A percentile compares a stretch with the other conserved stretches of the same genome.
These are phyloP conservation scores for Suillus decipiens DNA, from an alignment of 768 basidiomycete genomes.

Conservation along the genomic window DNA sequence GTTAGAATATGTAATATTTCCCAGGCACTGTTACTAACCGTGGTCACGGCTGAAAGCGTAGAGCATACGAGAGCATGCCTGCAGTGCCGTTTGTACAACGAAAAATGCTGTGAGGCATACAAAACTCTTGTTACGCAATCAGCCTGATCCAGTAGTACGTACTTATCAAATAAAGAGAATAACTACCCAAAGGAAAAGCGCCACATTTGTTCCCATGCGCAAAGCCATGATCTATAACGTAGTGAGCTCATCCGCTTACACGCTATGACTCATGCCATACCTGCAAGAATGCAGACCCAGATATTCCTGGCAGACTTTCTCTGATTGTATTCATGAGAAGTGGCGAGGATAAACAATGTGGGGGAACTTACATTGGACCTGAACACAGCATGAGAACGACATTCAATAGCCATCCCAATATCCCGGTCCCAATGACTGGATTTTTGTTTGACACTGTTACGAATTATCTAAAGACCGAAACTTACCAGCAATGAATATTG, in stretches of 20 bases:
- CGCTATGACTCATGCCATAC: constrained; percentile 29
- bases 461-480: not conserved
- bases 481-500: constrained; percentile 58
- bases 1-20: constrained; percentile 6
- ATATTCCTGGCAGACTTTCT: constrained; percentile 65
- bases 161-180: not conserved
- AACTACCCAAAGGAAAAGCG: constrained; percentile 76
- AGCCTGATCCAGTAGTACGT: not conserved
- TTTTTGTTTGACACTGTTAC: constrained; percentile 2
- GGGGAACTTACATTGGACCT: constrained; percentile 59
- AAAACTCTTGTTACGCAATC: constrained; percentile 45
- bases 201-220: constrained; percentile 75
- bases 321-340: constrained; percentile 31
- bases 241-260: constrained; percentile 6
- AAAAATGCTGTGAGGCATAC: constrained; percentile 89
- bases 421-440: constrained; percentile 69
- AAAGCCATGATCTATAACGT: constrained; percentile 64
- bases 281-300: constrained; percentile 73
- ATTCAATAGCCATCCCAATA: constrained; percentile 86
- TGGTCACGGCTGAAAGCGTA: constrained; percentile 86
- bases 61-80: constrained; percentile 79
- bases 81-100: constrained; percentile 77
- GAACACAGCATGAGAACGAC: constrained; percentile 86
- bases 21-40: constrained; percentile 39
- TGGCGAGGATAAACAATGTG: not conserved